Evolutionary conservation across 2,329 filamentous ascomycete species (phyloP), one percentile per base, ranked within the genome.

Genomic region (Trichoderma gracile): DNA sequence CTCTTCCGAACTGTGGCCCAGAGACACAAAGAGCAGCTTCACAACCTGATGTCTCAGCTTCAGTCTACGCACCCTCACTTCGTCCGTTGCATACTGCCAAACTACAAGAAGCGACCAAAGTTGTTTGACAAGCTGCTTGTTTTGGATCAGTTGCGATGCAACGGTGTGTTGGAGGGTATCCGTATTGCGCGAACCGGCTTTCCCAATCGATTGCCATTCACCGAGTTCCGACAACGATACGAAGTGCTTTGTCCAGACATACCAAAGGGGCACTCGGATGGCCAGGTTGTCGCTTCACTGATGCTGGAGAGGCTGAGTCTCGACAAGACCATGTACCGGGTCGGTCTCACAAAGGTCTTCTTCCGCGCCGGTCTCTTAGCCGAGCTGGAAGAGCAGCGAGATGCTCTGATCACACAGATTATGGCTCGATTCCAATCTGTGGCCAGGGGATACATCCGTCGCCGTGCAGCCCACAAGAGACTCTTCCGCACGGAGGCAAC

Each of bases 101-200:
- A 99, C 73, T 95, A 99, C 81, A 97, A 97, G 78, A 99, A 99
- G 78, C 86, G 89, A 25, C 92, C 95, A 0, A 99, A 99, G 77
- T 90, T 93, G 73, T 92, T 98, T 76, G 91, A 90, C 73, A 92
- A 91, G 3, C 86, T 93, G 2, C 85, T 99, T n/a, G 96, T 99
- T 1, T 84, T 99, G 6, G 95, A 99, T 72, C 96, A 99, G 75
- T 81, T 99, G n/a, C 88, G 95, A 59, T 99, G 95, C 79, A 99
- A 99, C 75, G 95, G 95, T 90, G 95, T 99, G 3, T 83, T 99
- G n/a, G 95, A 99, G 78, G 95, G 95, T 67, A 99, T 99, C 73
- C 87, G 95, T 67, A 99, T 99, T 76, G 95, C 95, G 25, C 88
- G 95, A 52, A 99, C 96, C 5, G 95, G 95, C 25, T 99, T 99